Base-by-base conservation (phyloP, 2,329 filamentous ascomycete species). In the Colletotrichum sp. region DNA sequence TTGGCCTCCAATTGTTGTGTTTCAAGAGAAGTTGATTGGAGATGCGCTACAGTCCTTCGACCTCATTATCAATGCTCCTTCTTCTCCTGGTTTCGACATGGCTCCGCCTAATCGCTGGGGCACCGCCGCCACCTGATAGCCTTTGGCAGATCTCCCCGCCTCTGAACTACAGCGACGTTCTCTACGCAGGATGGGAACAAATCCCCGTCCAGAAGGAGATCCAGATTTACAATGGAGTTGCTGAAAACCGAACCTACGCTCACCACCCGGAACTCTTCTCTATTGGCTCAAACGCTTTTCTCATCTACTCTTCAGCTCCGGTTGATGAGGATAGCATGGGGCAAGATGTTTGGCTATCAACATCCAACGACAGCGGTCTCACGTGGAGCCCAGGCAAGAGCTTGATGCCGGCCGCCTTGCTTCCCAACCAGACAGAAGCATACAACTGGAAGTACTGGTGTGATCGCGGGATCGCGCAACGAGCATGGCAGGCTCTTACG, bases 261-360 rank as follows among this genome's bases (percentile, higher is more conserved):
- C 80, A 81, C 49, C 80, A 81, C 34, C 80, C 80, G 5, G 80
- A 78, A 30, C 71, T 81, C 6, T 79, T 76, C 62, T 77, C 78
- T 39, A 15, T 76, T 28, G 79, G 76, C 12, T 39, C 75, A 65
- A 66, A 72, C 2, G 77, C 80, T 3, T 78, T 78, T 64, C 76
- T 80, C 21, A 77, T 78, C 28, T 76, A 79, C 65, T 81, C 80
- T 3, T 79, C 78, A 18, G 80, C 79, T 2, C 76, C 77, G 4
- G 77, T 81, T n/a, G 80, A 81, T 18, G 80, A 81, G 66, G 80
- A 81, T 39, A 79, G 79, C 49, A 80, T 80, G 77, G 80, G 80
- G 15, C 79, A 81, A 36, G 77, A 81, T 21, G 73, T 81, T 2
- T 81, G 80, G 79, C 66, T 80, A 9, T 76, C 79, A 2, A 72